A percentile compares a stretch with the other conserved stretches of the same genome.
phyloP scores from a whole-genome alignment of 768 basidiomycete species.

The Mycena haematopus region DNA sequence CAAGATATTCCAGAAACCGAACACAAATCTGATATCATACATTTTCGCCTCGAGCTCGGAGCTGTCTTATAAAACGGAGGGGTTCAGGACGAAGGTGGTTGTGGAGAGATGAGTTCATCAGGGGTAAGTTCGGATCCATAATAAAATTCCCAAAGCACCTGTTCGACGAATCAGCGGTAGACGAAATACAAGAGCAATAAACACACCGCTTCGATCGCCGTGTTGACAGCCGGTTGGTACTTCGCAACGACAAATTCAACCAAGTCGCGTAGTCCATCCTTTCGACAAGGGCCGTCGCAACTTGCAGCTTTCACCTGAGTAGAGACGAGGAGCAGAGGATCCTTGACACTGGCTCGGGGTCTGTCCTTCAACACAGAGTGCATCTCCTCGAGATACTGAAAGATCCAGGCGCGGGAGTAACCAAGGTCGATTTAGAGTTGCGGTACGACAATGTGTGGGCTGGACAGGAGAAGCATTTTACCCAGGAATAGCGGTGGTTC shows the following conservation, averaged over 20 bases:
- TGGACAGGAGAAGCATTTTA: neutral
- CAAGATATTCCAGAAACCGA: too few species aligned
- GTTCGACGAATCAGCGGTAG: too few species aligned
- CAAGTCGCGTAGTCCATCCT: neutral
- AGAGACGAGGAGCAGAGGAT: neutral
- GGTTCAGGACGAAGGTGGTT: too few species aligned
- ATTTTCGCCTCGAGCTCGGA: too few species aligned
- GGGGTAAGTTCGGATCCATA: too few species aligned
- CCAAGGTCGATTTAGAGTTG: neutral
- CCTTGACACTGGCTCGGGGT: neutral
- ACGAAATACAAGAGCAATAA: neutral
- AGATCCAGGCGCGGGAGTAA: slow-evolving; percentile 6
- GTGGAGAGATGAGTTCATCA: too few species aligned
- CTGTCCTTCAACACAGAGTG: neutral
- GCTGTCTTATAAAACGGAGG: too few species aligned
- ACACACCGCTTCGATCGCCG: neutral
- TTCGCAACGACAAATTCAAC: neutral
- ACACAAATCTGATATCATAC: too few species aligned
- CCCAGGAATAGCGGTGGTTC: neutral
- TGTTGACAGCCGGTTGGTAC: neutral
- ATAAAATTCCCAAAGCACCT: too few species aligned
- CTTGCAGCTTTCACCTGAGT: neutral
- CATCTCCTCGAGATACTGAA: neutral
- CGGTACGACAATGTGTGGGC: neutral
- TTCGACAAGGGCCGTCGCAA: neutral